Evolutionary conservation across 1,284 basidiomycete genomes (phyloP).

Genomic region (Phlebopus sp.): DNA sequence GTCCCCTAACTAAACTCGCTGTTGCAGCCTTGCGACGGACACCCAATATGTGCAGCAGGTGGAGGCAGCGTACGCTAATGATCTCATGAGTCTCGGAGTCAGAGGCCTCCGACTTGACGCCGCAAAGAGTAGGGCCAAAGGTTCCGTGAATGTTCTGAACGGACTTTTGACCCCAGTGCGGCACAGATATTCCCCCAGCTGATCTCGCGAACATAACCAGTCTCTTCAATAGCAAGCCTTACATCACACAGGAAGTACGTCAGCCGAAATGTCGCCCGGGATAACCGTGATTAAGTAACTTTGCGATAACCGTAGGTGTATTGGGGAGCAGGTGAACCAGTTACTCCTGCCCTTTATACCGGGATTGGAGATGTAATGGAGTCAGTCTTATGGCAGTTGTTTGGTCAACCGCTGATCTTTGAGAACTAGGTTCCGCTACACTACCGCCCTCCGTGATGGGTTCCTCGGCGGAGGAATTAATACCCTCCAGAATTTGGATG

Average conservation of each 20-base stretch:
- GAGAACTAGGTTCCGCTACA: constrained; percentile 59
- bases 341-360: constrained; percentile 55
- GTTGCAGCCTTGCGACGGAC: constrained; percentile 52
- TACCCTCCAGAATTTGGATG: constrained; percentile 53
- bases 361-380: constrained; percentile 64
- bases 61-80: constrained; percentile 58
- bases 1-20: constrained; percentile 1
- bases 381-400: constrained; percentile 33
- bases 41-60: constrained; percentile 54
- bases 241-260: constrained; percentile 58
- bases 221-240: constrained; percentile 41
- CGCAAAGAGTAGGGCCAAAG: constrained; percentile 48
- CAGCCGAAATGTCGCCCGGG: no score
- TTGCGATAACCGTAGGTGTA: constrained; percentile 31
- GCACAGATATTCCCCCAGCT: constrained; percentile 49
- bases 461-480: constrained; percentile 54
- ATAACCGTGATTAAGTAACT: no score
- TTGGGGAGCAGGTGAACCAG: constrained; percentile 48
- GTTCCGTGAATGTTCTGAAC: not conserved
- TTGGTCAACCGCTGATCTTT: not conserved
- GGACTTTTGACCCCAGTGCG: not conserved
- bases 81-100: constrained; percentile 58
- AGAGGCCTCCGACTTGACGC: constrained; percentile 68
- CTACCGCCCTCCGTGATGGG: constrained; percentile 46
- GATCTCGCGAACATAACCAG: constrained; percentile 56